Base-by-base conservation (phyloP, 257 asterid genomes). In the Solanum piurae region DNA sequence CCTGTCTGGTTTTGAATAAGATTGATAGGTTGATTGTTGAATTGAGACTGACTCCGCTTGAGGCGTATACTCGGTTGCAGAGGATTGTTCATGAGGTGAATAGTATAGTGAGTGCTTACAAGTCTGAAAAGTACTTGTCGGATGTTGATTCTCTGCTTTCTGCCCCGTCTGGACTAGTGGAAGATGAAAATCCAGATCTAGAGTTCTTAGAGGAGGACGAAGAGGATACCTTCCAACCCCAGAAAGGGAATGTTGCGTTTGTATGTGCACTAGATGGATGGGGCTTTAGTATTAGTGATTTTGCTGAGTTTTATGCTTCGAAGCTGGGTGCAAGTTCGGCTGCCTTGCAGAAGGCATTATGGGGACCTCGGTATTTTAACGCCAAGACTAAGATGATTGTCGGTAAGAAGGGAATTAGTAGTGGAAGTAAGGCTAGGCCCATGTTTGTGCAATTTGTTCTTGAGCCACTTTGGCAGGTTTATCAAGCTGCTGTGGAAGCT, bases 191-290 rank as follows among this genome's bases (percentile, higher is more conserved):
- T 85, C 92, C 86, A 84, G 98, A 94, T 83, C 91, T 87, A 83
- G 98, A 94, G 87, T 88, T 89, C 25, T 46, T 94, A 14, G 98
- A 96, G 87, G 98, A 96, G 64, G 99, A 96, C 6, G 98, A 95
- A 86, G 99, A 95, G 94, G 99, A 96, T 80, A 90, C 96, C 5
- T 96, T 96, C 86, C 99, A 95, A 87, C 99, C 99, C 12, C 99
- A 96, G 90, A 96, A 96, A 88, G 99, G 99, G 75, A 96, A 96
- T 86, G 99, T 96, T 60, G 94, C 93, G 52, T 96, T 96, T 91
- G 98, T 93, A 0, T 95, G 99, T 92, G 99, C 96, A 13, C 90
- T 95, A 18, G 99, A 96, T 88, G 99, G 99, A 62, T 96, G 99
- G 99, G 99, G 98, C 42, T 96, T 96, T 88, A 89, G 94, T 83